phyloP scores from a whole-genome alignment of 208 protist genomes.

The Vickermania spadyakhi region DNA sequence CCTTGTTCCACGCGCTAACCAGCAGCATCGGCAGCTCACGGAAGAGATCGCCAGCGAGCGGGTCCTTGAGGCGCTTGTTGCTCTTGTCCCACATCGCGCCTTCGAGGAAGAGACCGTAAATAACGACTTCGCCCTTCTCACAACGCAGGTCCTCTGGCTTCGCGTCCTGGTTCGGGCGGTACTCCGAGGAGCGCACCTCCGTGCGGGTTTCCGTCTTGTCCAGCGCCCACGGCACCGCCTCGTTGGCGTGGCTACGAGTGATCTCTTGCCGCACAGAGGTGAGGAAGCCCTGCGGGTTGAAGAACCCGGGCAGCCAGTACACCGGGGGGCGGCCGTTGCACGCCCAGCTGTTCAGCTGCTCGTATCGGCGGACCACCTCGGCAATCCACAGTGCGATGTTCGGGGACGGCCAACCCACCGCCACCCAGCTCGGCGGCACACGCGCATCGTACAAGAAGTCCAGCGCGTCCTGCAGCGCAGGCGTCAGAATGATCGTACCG shows the following conservation, averaged over 20 bases:
- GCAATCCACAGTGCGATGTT: conserved; percentile 96
- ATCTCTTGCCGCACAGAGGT: conserved; percentile 98
- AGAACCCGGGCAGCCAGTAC: conserved; percentile 98
- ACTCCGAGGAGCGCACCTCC: conserved; percentile 91
- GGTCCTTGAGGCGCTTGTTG: conserved; percentile 89
- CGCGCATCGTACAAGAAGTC: conserved; percentile 95
- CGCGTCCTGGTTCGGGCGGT: conserved; percentile 87
- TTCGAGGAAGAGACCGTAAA: conserved; percentile 97
- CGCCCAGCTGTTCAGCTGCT: conserved; percentile 95
- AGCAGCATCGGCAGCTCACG: conserved; percentile 94
- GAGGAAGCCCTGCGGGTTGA: conserved; percentile 98
- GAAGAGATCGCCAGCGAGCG: conserved; percentile 93
- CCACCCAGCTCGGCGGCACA: conserved; percentile 93
- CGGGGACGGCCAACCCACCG: conserved; percentile 92
- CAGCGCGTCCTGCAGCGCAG: conserved; percentile 90
- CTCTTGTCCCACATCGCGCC: conserved; percentile 95
- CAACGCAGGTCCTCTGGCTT: conserved; percentile 84
- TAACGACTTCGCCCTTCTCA: conserved; percentile 95
- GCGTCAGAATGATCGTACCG: conserved; percentile 96
- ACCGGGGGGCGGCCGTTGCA: conserved; percentile 82
- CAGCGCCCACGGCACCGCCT: conserved; percentile 92
- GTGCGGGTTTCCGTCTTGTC: conserved; percentile 94
- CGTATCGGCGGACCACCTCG: conserved; percentile 90
- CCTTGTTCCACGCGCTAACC: conserved; percentile 89
- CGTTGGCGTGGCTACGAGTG: conserved; percentile 83